Evolutionary conservation across 768 basidiomycete species (phyloP).

Genomic region (Sarcomyxa edulis): DNA sequence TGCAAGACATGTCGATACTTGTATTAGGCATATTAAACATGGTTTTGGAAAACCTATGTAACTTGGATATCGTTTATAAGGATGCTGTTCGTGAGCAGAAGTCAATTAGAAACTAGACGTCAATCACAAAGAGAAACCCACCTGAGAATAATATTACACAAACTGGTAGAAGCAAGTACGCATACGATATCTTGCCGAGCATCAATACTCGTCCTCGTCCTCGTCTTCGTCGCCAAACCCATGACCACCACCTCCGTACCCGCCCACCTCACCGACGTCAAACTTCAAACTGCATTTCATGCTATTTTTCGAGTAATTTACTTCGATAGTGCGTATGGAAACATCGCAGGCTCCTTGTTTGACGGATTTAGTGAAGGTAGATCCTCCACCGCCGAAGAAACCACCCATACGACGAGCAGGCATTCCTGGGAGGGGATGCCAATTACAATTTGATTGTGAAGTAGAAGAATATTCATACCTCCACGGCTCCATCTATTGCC

Average conservation of each 20-base stretch:
- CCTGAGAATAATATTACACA: too few species aligned
- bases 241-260: slow-evolving; percentile 6
- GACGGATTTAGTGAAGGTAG: slow-evolving; percentile 28
- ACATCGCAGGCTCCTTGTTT: slow-evolving; percentile 30
- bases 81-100: too few species aligned
- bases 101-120: too few species aligned
- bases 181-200: too few species aligned
- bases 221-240: too few species aligned
- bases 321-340: slow-evolving; percentile 22
- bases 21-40: too few species aligned
- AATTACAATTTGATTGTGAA: not conserved
- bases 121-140: too few species aligned
- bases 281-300: slow-evolving; percentile 37
- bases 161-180: too few species aligned
- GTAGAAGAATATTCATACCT: slow-evolving; percentile 17
- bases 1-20: too few species aligned
- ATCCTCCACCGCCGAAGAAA: slow-evolving; percentile 13
- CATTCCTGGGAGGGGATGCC: slow-evolving; percentile 7
- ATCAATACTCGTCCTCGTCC: too few species aligned
- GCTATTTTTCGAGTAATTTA: slow-evolving; percentile 34
- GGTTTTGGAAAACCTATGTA: too few species aligned
- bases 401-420: slow-evolving; percentile 9
- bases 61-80: too few species aligned
- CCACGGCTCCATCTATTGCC: slow-evolving; percentile 29
- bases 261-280: slow-evolving; percentile 21